These are phyloP conservation scores for Vigna reflexopilosa DNA, from an alignment of 306 rosid genomes.

Conservation along the genomic window DNA sequence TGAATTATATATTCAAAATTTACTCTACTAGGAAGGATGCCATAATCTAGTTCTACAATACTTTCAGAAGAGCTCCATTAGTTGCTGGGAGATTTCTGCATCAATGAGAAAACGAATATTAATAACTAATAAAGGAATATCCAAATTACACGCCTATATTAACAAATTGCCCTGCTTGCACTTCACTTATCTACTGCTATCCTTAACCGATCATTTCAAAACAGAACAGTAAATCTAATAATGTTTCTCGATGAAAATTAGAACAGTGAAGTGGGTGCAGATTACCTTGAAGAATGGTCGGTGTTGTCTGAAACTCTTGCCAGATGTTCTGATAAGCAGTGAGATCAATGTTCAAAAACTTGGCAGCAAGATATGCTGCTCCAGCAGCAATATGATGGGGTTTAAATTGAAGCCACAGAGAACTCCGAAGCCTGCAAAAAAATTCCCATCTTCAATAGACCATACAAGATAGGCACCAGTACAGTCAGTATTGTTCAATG, in stretches of 20 bases:
- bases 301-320: constrained; percentile 92
- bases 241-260: constrained; percentile 19
- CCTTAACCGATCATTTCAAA: constrained; percentile 18
- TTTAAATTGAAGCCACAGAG: constrained; percentile 97
- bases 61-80: constrained; percentile 87
- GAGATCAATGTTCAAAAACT: constrained; percentile 82
- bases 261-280: neutral
- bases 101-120: constrained; percentile 31
- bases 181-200: constrained; percentile 7
- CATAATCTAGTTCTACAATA: constrained; percentile 21
- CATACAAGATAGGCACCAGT: constrained; percentile 22
- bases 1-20: constrained; percentile 29
- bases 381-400: constrained; percentile 99
- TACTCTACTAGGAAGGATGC: constrained; percentile 38
- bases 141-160: neutral
- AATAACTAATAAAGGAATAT: constrained; percentile 19
- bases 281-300: constrained; percentile 89
- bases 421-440: constrained; percentile 88
- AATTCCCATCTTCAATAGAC: constrained; percentile 30
- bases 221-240: constrained; percentile 28
- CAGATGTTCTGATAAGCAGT: constrained; percentile 71
- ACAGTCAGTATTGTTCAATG: constrained; percentile 39
- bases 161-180: neutral
- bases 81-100: constrained; percentile 95
- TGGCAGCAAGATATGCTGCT: constrained; percentile 90